Evolutionary conservation across 2,329 filamentous ascomycete species (phyloP), one percentile per base, ranked within the genome.

Genomic region (Apiospora pterosperma): DNA sequence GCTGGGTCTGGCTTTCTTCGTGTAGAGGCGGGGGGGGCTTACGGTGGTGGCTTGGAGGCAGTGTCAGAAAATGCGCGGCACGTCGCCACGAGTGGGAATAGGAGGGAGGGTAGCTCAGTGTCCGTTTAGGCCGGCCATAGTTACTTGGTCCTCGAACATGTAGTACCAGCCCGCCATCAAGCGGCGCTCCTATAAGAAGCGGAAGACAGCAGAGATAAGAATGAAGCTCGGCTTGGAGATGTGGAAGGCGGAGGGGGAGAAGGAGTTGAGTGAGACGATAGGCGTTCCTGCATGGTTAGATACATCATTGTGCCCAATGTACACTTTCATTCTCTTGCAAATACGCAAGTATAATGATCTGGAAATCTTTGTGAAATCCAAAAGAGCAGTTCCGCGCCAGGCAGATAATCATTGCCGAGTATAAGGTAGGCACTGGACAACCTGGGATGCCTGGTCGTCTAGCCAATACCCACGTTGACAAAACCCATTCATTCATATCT

Each of bases 1-100:
- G 68, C 70, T 84, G 65, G 81, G 78, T 44, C 75, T 88, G 42
- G 82, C 80, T 36, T 83, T 84, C 69, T 77, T 85, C 60, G 66
- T 84, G 70, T 85, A 79, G 76, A 68, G 11, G 14, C 10, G n/a
- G 28, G 21, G 21, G 62, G 39, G 62, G 52, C 55, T 41, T 38
- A 36, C 25, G 66, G 28, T 28, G 6, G 5, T 19, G 19, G 14
- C 23, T 31, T 58, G 62, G 48, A 48, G 21, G 21, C 42, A 48
- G 42, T 25, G 38, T 41, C 16, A 41, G 16, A 5, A n/a, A 19
- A 4, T n/a, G n/a, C n/a, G 38, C 6, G 16, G 38, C 16, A 41
- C 4, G 19, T 5, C 38, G 3, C 38, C 19, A 41, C 12, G 16
- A 14, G 16, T 14, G 12, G n/a, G 12, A 41, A 16, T 16, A 41